These are phyloP conservation scores for Aurantiochytrium sp. DNA, from an alignment of 108 stramenopile species.

Conservation along the genomic window DNA sequence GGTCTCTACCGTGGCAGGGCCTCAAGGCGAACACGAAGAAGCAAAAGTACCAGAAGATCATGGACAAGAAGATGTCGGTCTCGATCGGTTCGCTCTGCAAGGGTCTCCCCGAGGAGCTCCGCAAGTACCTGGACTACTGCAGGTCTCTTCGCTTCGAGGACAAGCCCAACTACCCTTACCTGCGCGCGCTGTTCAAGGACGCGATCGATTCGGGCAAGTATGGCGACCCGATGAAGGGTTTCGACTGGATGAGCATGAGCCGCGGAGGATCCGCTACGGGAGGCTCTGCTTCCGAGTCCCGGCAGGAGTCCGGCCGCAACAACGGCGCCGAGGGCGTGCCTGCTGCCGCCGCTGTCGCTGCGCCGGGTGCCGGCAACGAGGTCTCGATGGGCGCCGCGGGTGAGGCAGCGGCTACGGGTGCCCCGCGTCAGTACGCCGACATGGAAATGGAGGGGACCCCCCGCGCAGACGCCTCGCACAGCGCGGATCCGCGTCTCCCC, in stretches of 20 bases:
- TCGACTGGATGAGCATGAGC: slow-evolving; percentile 74
- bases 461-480: neutral
- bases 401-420: neutral
- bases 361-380: neutral
- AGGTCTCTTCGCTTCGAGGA: slow-evolving; percentile 95
- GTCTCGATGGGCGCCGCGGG: neutral
- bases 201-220: slow-evolving; percentile 87
- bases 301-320: neutral
- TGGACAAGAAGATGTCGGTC: slow-evolving; percentile 99
- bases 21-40: slow-evolving; percentile 99
- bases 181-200: slow-evolving; percentile 92
- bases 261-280: neutral
- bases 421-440: slow-evolving; percentile 1
- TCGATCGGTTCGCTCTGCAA: slow-evolving; percentile 97
- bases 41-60: slow-evolving; percentile 99
- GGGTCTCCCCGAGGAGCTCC: slow-evolving; percentile 96
- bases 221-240: slow-evolving; percentile 98
- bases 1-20: slow-evolving; percentile 98
- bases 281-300: neutral
- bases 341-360: neutral
- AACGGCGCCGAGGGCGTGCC: neutral
- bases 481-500: neutral
- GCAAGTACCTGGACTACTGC: slow-evolving; percentile 99
- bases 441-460: neutral
- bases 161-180: slow-evolving; percentile 97